These are phyloP conservation scores for Myriosclerotinia scirpicola DNA, from an alignment of 2,329 filamentous ascomycete species.

Conservation along the genomic window DNA sequence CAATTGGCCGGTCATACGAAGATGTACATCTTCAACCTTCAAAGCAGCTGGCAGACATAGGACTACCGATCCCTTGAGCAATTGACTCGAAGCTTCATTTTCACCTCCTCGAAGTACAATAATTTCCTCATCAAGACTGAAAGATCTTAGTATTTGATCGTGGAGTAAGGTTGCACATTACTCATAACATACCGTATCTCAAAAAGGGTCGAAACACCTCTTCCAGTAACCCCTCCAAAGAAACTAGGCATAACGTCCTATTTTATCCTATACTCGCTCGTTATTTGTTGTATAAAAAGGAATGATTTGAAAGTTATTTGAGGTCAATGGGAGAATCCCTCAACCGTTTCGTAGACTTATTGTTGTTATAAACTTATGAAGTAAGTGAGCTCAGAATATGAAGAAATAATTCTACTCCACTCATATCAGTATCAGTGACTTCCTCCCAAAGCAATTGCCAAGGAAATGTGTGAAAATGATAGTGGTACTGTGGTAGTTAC, in stretches of 20 bases:
- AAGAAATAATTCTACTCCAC: constrained; percentile 1
- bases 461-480: background rate
- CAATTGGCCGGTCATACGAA: constrained; percentile 69
- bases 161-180: constrained; percentile 1
- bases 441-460: background rate
- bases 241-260: constrained; percentile 37
- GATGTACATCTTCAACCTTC: constrained; percentile 69
- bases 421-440: background rate
- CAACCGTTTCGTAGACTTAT: background rate
- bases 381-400: background rate
- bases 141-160: constrained; percentile 24
- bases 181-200: constrained; percentile 41
- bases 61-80: constrained; percentile 71
- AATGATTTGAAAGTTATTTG: background rate
- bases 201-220: constrained; percentile 41
- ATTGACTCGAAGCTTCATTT: constrained; percentile 72
- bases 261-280: background rate
- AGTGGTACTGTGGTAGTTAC: background rate
- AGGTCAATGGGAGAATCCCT: background rate
- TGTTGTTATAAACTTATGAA: background rate
- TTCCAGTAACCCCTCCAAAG: constrained; percentile 40
- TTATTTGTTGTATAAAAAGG: background rate
- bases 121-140: constrained; percentile 74
- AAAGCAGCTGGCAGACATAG: constrained; percentile 69
- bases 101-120: constrained; percentile 75